phyloP scores from a whole-genome alignment of 495 filamentous ascomycete species.

The Daldinia concentrica region DNA sequence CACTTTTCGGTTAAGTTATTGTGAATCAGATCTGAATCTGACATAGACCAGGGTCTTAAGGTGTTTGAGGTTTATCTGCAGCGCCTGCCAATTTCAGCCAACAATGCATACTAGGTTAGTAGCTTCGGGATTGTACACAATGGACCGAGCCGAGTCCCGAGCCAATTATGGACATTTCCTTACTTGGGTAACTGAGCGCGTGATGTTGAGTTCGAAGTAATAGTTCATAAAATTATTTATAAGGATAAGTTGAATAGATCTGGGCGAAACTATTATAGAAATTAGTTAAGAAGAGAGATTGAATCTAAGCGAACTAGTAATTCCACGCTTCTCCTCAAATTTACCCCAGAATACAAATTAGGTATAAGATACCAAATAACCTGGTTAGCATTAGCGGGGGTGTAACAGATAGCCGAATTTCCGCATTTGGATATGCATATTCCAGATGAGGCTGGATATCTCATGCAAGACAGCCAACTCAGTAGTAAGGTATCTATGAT shows the following conservation, averaged over 20 bases:
- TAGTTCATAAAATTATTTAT: not conserved
- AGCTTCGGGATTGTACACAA: not conserved
- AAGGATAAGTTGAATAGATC: not conserved
- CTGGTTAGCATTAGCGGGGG: slow-evolving; percentile 23
- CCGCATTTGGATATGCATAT: slow-evolving; percentile 17
- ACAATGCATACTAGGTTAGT: not conserved
- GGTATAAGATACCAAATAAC: not conserved
- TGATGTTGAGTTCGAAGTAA: not conserved
- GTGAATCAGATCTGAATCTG: slow-evolving; percentile 28
- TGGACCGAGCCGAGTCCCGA: not conserved
- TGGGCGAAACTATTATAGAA: not conserved
- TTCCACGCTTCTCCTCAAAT: not conserved
- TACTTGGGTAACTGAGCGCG: not conserved
- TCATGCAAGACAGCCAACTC: not conserved
- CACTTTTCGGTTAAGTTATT: slow-evolving; percentile 22
- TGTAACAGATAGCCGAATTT: slow-evolving; percentile 20
- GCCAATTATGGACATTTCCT: not conserved
- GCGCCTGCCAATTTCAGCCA: not conserved
- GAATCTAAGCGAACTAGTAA: not conserved
- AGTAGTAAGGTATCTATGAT: not conserved
- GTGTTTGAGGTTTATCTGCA: slow-evolving; percentile 16
- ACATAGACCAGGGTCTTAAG: not conserved
- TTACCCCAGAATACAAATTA: slow-evolving; percentile 6
- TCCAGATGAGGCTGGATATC: slow-evolving; percentile 15
- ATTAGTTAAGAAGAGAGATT: not conserved